phyloP scores from a whole-genome alignment of 352 stramenopile species.

The Phytopythium mirpurense region DNA sequence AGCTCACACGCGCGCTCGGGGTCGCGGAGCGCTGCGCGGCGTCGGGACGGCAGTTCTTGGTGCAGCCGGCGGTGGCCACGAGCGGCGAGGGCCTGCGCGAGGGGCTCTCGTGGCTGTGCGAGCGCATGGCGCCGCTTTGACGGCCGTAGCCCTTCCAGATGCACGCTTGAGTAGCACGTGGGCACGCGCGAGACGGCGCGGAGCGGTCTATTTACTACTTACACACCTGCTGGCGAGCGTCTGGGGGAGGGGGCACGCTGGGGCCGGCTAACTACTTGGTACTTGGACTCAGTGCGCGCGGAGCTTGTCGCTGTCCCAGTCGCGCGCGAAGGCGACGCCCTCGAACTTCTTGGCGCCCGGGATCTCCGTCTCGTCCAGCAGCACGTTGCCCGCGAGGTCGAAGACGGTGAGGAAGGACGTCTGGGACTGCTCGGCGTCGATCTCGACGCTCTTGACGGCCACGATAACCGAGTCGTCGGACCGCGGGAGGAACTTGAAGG shows the following conservation, averaged over 20 bases:
- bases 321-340: conserved; percentile 88
- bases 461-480: conserved; percentile 89
- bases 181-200: neutral
- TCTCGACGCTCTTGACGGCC: conserved; percentile 92
- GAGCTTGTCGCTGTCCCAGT: conserved; percentile 46
- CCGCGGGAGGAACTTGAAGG: conserved; percentile 93
- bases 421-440: conserved; percentile 87
- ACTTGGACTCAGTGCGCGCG: conserved; percentile 8
- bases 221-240: neutral
- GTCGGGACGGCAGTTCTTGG: conserved; percentile 38
- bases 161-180: neutral
- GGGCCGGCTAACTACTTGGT: neutral
- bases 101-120: conserved; percentile 72
- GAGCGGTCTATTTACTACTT: conserved; percentile 9
- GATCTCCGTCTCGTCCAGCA: conserved; percentile 90
- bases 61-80: conserved; percentile 74
- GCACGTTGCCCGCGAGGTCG: conserved; percentile 84
- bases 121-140: conserved; percentile 71
- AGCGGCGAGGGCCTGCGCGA: conserved; percentile 69
- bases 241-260: neutral
- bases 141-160: too few species aligned
- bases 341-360: conserved; percentile 91
- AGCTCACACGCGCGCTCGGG: conserved; percentile 43
- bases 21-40: conserved; percentile 47
- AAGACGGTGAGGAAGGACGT: conserved; percentile 93